Evolutionary conservation across 2,329 filamentous ascomycete species (phyloP).

Genomic region (Penicillium palitans): DNA sequence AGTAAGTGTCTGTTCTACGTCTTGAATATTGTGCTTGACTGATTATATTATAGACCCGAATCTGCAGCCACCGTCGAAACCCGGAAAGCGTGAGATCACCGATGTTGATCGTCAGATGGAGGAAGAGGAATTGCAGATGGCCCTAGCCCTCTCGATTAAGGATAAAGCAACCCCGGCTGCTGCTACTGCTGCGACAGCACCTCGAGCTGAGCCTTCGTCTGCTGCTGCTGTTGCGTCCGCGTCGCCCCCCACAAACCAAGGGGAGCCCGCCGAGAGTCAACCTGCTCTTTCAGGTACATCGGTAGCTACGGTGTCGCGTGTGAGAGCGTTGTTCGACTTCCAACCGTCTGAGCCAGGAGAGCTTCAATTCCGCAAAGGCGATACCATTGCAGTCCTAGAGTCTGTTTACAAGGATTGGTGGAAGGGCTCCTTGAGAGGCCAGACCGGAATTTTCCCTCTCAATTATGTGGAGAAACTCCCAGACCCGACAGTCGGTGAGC

Average conservation of each 20-base stretch:
- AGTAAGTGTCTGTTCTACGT: slow-evolving; percentile 45
- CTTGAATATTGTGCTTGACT: not conserved
- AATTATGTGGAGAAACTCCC: slow-evolving; percentile 98
- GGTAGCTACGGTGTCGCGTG: slow-evolving; percentile 91
- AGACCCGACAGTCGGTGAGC: slow-evolving; percentile 89
- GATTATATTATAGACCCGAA: slow-evolving; percentile 70
- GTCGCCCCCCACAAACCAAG: slow-evolving; percentile 26
- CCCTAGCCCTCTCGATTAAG: slow-evolving; percentile 85
- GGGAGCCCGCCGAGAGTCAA: slow-evolving; percentile 51
- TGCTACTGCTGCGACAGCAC: slow-evolving; percentile 27
- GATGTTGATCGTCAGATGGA: slow-evolving; percentile 89
- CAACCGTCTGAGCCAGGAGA: slow-evolving; percentile 91
- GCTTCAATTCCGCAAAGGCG: slow-evolving; percentile 92
- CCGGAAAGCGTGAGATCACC: slow-evolving; percentile 88
- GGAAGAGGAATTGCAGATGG: slow-evolving; percentile 96
- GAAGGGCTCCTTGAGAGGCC: slow-evolving; percentile 90
- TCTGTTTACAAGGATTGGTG: slow-evolving; percentile 99
- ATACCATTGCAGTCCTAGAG: slow-evolving; percentile 94
- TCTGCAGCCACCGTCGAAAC: slow-evolving; percentile 86
- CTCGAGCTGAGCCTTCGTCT: slow-evolving; percentile 38
- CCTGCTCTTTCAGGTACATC: slow-evolving; percentile 79
- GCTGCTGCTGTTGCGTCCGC: slow-evolving; percentile 12
- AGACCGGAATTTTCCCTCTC: slow-evolving; percentile 95
- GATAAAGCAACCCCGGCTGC: slow-evolving; percentile 62
- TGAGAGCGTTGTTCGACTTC: slow-evolving; percentile 92